Percentiles rank a stretch among this genome's conserved stretches.
These are phyloP conservation scores for Blastosporella zonata DNA, from an alignment of 1,284 basidiomycete species.

Conservation along the genomic window DNA sequence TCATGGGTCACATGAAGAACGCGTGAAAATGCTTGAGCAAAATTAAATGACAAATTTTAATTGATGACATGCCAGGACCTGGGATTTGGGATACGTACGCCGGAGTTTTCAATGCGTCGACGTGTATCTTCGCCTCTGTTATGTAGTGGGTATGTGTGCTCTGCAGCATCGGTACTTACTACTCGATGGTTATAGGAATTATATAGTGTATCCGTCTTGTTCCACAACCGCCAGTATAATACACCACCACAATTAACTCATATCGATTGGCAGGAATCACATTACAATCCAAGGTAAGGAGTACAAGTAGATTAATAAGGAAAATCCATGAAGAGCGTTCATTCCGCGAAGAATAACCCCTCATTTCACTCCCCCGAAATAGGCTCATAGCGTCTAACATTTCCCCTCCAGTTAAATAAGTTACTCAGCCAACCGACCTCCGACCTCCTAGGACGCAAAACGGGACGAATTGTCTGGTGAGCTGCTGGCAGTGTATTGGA, in stretches of 20 bases:
- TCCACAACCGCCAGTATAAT: too few relatives aligned
- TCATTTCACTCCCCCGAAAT: constrained; percentile 30
- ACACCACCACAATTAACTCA: too few relatives aligned
- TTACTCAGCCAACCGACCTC: constrained; percentile 46
- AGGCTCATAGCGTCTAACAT: constrained; percentile 48
- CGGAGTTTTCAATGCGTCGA: too few relatives aligned
- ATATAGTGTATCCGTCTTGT: too few relatives aligned
- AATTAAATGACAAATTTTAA: too few relatives aligned
- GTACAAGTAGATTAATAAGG: not conserved
- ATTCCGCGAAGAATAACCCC: not conserved
- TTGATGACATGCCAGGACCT: too few relatives aligned
- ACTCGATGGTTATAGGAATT: too few relatives aligned
- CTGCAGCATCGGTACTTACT: too few relatives aligned
- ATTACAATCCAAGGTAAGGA: not conserved
- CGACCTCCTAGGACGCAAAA: constrained; percentile 22
- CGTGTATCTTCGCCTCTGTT: too few relatives aligned
- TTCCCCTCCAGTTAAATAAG: constrained; percentile 46
- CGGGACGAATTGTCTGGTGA: constrained; percentile 31
- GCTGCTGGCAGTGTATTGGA: constrained; percentile 31
- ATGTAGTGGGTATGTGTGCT: too few relatives aligned
- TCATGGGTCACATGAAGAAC: constrained; percentile 27
- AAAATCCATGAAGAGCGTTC: not conserved
- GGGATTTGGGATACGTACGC: too few relatives aligned
- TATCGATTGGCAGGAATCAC: not conserved
- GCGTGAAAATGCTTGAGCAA: constrained; percentile 7